These are phyloP conservation scores for Takakia lepidozioides DNA, from an alignment of 225 moss, liverwort and hornwort genomes.

Conservation along the genomic window DNA sequence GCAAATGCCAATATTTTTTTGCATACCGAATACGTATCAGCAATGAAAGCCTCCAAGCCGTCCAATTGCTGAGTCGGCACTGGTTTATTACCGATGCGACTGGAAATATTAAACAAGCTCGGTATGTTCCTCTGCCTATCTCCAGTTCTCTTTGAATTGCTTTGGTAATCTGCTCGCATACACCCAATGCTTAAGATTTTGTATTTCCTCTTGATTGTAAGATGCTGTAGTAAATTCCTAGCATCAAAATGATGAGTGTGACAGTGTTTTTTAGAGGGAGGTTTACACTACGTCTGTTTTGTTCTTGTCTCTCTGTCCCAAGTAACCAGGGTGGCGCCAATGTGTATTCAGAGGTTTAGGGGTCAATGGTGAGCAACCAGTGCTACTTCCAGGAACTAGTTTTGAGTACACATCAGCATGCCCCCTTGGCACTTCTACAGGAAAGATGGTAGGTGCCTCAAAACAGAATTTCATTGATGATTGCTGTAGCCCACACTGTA, in stretches of 20 bases:
- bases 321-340: too few relatives aligned
- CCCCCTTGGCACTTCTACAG: conserved; percentile 38
- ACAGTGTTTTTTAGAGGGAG: too few relatives aligned
- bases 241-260: too few relatives aligned
- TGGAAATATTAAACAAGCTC: conserved; percentile 48
- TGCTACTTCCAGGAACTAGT: conserved; percentile 49
- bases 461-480: neutral
- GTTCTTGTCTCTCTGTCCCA: too few relatives aligned
- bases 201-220: too few relatives aligned
- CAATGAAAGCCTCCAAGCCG: conserved; percentile 34
- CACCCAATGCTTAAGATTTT: too few relatives aligned
- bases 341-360: conserved; percentile 48
- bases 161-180: too few relatives aligned
- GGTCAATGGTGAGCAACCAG: conserved; percentile 48
- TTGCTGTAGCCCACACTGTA: too few relatives aligned
- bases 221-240: too few relatives aligned
- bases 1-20: conserved; percentile 47
- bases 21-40: conserved; percentile 52
- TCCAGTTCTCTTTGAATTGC: too few relatives aligned
- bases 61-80: conserved; percentile 43
- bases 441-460: conserved; percentile 32
- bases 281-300: too few relatives aligned
- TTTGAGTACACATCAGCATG: conserved; percentile 59
- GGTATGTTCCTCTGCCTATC: too few relatives aligned
- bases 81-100: conserved; percentile 50